Evolutionary conservation across 2,329 filamentous ascomycete species (phyloP).

Genomic region (Colletotrichum horii): DNA sequence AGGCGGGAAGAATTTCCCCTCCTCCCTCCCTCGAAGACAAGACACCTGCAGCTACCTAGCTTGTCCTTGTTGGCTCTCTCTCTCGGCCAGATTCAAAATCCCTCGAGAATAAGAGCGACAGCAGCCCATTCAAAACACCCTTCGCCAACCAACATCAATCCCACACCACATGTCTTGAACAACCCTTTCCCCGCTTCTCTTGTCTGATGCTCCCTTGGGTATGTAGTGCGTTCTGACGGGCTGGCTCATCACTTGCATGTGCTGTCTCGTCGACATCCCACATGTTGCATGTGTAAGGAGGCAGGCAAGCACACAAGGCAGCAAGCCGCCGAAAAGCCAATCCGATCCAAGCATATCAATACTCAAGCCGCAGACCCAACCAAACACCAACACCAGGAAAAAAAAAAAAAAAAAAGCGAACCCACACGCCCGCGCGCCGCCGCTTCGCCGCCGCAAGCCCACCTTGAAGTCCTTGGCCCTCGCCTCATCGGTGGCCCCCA

Average conservation of each 20-base stretch:
- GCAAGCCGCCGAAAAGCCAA: not conserved
- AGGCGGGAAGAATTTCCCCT: not conserved
- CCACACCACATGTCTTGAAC: not conserved
- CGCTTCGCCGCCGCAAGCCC: not conserved
- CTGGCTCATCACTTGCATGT: conserved; percentile 4
- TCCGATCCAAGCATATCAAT: not conserved
- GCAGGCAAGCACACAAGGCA: not conserved
- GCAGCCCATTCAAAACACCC: not conserved
- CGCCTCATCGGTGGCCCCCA: not conserved
- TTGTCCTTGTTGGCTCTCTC: not conserved
- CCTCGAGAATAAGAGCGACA: not conserved
- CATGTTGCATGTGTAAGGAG: conserved; percentile 5
- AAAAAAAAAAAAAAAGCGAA: not conserved
- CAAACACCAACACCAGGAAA: not conserved
- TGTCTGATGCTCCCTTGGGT: not conserved
- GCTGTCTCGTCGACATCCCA: not conserved
- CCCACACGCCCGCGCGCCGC: not conserved
- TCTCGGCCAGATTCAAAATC: not conserved
- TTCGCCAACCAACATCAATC: not conserved
- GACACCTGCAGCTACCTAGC: not conserved
- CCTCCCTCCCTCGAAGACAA: not conserved
- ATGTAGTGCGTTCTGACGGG: not conserved
- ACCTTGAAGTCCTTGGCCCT: not conserved
- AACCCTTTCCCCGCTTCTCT: not conserved
- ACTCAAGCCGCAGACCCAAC: not conserved